Base-by-base conservation (phyloP, 2,329 filamentous ascomycete species). In the Botrytis fragariae region DNA sequence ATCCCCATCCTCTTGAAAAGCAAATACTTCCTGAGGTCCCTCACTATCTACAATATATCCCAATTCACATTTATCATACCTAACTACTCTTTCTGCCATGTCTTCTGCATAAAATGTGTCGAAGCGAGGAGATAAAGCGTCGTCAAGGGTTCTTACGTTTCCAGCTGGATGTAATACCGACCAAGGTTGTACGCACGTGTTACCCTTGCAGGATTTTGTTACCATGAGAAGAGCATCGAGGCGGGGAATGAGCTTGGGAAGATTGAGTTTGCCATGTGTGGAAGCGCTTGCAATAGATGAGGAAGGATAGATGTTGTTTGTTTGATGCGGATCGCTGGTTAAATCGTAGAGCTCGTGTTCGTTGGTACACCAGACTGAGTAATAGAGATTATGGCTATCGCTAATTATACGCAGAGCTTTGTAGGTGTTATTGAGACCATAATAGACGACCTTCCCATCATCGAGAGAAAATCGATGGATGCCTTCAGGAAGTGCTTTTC, bases 341-440 rank as follows among this genome's bases (percentile, higher is more conserved):
- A 91, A 77, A 75, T 92, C 86, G 78, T 92, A 93, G 3, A 91
- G 84, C 79, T 93, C 90, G 72, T 88, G 87, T 77, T 92, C 90
- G 69, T 89, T 89, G 22, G 82, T 91, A 78, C 91, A 93, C 90
- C 90, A 93, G 0, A 92, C 88, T 0, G 89, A 86, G 77, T 93
- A 93, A 74, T 89, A 88, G 8, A 92, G 79, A 77, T 86, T 88
- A 77, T 92, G 92, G 7, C 82, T 81, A 5, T 83, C 74, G 0
- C 83, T 80, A 32, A 85, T 79, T 1, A 87, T 74, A 20, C 86
- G 81, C 5, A 87, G 72, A 0, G 80, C 83, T 76, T 87, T 87
- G 79, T 87, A 87, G 0, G 85, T 87, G 75, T 87, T 87, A 75
- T 85, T 85, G 29, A 32, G 18, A 10, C 78, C 76, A 63, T 78